phyloP scores from a whole-genome alignment of 176 grass and related monocot species.

The Tuctoria greenei region DNA sequence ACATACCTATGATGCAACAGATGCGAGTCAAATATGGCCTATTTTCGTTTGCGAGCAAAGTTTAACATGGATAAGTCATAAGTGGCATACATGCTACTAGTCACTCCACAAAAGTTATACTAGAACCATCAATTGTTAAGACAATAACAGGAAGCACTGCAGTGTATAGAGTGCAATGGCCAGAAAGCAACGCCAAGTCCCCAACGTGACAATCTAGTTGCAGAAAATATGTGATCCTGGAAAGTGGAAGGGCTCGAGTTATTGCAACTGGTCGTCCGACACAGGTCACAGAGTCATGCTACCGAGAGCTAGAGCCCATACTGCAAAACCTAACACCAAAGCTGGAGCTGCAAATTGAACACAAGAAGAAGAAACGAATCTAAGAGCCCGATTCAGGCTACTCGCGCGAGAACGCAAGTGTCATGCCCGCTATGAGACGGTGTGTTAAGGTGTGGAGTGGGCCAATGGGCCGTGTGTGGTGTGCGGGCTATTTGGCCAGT shows the following conservation, averaged over 20 bases:
- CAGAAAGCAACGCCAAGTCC: not conserved
- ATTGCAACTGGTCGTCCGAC: not conserved
- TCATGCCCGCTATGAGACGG: too few relatives aligned
- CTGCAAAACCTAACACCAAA: not conserved
- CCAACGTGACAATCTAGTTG: not conserved
- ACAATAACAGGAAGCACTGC: not conserved
- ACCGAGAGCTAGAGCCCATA: not conserved
- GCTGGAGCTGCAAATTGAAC: not conserved
- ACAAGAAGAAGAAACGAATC: not conserved
- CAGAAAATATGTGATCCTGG: slow-evolving; percentile 10
- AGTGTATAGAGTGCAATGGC: not conserved
- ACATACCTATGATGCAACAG: not conserved
- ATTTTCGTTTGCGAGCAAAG: not conserved
- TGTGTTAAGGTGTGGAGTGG: too few relatives aligned
- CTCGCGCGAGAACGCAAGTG: too few relatives aligned
- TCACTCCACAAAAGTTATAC: not conserved
- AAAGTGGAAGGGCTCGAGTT: not conserved
- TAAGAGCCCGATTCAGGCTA: not conserved
- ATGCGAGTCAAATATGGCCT: not conserved
- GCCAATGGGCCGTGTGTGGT: too few relatives aligned
- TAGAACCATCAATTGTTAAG: not conserved
- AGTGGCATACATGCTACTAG: not conserved
- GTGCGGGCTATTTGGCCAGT: too few relatives aligned
- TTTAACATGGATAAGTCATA: not conserved
- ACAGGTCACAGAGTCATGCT: too few relatives aligned